Percentiles rank a stretch among this genome's conserved stretches.
These are phyloP conservation scores for Aspergillus sergii DNA, from an alignment of 2,329 filamentous ascomycete species.

Conservation along the genomic window DNA sequence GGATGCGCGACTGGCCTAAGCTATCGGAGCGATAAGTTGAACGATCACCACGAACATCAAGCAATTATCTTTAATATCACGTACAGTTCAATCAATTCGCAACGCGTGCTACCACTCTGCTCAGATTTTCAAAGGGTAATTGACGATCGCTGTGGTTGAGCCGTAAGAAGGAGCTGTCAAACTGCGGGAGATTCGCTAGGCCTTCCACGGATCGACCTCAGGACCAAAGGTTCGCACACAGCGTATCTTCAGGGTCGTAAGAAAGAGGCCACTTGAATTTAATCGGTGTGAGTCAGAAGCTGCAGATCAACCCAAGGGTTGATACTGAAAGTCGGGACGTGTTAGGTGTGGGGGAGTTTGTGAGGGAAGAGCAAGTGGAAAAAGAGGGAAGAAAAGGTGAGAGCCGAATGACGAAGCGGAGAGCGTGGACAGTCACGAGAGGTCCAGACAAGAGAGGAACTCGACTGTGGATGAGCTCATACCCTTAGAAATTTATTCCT, in stretches of 20 bases:
- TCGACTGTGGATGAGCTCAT: conserved; percentile 7
- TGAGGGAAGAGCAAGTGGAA: not conserved
- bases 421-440: not conserved
- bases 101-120: conserved; percentile 7
- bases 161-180: conserved; percentile 33
- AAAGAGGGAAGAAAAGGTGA: not conserved
- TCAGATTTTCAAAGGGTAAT: conserved; percentile 3
- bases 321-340: not conserved
- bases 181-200: conserved; percentile 37
- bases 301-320: not conserved
- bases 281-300: not conserved
- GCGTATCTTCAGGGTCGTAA: conserved; percentile 11
- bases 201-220: conserved; percentile 33
- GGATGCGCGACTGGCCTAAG: conserved; percentile 7
- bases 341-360: conserved; percentile 5
- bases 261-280: not conserved
- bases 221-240: conserved; percentile 25
- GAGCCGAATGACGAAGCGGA: conserved; percentile 5
- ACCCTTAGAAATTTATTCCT: not conserved
- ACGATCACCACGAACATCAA: not conserved
- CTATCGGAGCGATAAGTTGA: conserved; percentile 8
- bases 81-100: not conserved
- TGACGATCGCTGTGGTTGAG: conserved; percentile 27
- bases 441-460: not conserved
- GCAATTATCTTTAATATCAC: not conserved